Base-by-base conservation (phyloP, 257 asterid species). In the Paraleonurus japonicus region DNA sequence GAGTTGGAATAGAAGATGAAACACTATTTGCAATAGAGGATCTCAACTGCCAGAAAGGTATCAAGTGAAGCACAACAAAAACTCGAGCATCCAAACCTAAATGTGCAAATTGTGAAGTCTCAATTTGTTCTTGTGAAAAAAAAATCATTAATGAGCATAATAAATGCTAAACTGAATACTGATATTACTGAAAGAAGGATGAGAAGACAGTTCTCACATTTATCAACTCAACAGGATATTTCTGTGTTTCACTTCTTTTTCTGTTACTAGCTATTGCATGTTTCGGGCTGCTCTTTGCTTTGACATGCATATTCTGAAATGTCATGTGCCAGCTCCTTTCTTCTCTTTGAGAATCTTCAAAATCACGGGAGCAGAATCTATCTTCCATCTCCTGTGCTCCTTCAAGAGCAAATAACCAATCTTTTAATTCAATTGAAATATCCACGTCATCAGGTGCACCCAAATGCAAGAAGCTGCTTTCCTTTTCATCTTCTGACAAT, bases 361-460 rank as follows among this genome's bases (percentile, higher is more conserved):
- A 74, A 72, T 80, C 76, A 69, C 57, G 68, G 75, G 63, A 70
- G 82, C 67, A 59, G 81, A 83, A 80, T 59, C 83, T 85, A 64
- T 82, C 87, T 43, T 65, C 81, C 65, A 84, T 74, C 77, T 93
- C 95, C 73, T 88, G 81, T 16, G 87, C 90, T 71, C 95, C 92
- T 88, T 95, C 99, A 55, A 95, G 92, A 74, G 98, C 95, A 83
- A 95, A 95, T 82, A 92, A 76, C 99, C 99, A 95, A 77, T 95
- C 96, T 80, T 85, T 89, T 74, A 95, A 79, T 73, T 95, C 94
- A 67, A 95, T 75, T 33, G 94, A 80, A 71, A 95, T 61, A 61
- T 92, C 90, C 81, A 92, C 86, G 58, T 95, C 98, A 87, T 95
- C 97, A 48, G 98, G 99, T 37, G 82, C 76, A 68, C 96, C 98